Percentiles rank a stretch among this genome's conserved stretches.
These are phyloP conservation scores for Colletotrichum tabaci DNA, from an alignment of 2,329 filamentous ascomycete genomes.

Conservation along the genomic window DNA sequence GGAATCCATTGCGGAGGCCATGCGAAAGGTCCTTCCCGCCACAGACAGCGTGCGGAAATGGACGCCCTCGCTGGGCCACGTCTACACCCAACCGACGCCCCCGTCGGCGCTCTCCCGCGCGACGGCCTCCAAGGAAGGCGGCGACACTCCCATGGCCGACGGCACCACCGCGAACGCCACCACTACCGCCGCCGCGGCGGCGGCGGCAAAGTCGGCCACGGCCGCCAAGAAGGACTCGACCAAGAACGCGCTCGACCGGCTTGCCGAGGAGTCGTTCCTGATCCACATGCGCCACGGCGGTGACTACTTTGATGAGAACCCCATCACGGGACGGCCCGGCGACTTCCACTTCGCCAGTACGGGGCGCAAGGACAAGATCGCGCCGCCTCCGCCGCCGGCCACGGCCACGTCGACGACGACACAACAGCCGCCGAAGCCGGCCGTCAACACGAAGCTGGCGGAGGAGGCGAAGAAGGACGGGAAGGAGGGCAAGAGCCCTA, in stretches of 20 bases:
- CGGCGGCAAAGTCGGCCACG: conserved; percentile 46
- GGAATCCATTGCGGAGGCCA: conserved; percentile 51
- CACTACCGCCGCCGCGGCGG: conserved; percentile 1
- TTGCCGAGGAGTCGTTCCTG: conserved; percentile 71
- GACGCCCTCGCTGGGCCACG: conserved; percentile 68
- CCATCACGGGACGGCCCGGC: conserved; percentile 76
- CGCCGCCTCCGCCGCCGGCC: conserved; percentile 35
- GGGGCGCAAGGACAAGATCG: conserved; percentile 64
- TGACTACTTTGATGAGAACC: conserved; percentile 78
- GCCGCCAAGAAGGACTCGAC: conserved; percentile 55
- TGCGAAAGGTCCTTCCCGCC: conserved; percentile 67
- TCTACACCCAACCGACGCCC: conserved; percentile 60
- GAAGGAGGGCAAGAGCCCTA: conserved; percentile 62
- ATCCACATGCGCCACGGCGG: conserved; percentile 72
- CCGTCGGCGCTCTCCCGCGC: conserved; percentile 44
- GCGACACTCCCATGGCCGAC: conserved; percentile 63
- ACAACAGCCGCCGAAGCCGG: conserved; percentile 44
- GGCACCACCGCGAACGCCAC: conserved; percentile 38
- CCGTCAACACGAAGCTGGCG: conserved; percentile 59
- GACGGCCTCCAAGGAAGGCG: conserved; percentile 56
- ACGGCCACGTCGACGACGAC: neutral
- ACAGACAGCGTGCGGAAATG: conserved; percentile 67
- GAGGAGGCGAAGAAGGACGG: conserved; percentile 60
- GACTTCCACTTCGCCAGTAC: conserved; percentile 76
- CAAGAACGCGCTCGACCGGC: conserved; percentile 58